These are phyloP conservation scores for Annona squamosa DNA, from an alignment of 164 flowering plant genomes.

Conservation along the genomic window DNA sequence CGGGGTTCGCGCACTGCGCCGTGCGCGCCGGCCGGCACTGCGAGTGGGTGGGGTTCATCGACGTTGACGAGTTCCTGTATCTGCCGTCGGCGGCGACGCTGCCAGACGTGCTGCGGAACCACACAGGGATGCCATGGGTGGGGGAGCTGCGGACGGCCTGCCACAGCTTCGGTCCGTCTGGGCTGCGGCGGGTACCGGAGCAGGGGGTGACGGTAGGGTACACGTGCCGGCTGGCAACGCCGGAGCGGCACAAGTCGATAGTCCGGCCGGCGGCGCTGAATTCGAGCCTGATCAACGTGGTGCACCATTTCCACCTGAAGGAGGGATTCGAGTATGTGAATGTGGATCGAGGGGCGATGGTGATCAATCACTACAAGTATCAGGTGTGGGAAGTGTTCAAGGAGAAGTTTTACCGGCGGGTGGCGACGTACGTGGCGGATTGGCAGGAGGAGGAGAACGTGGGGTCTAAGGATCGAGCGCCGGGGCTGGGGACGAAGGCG, in stretches of 20 bases:
- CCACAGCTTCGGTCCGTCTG: conserved; percentile 83
- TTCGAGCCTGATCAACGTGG: conserved; percentile 56
- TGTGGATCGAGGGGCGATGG: conserved; percentile 28
- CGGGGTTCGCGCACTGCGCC: conserved; percentile 83
- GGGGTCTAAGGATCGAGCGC: conserved; percentile 81
- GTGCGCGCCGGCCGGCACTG: conserved; percentile 46
- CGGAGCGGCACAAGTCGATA: conserved; percentile 83
- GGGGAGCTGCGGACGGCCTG: conserved; percentile 82
- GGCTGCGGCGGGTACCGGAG: conserved; percentile 32
- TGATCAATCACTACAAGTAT: conserved; percentile 81
- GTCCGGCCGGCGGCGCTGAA: conserved; percentile 61
- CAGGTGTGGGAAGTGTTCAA: conserved; percentile 90
- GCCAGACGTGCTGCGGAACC: conserved; percentile 29
- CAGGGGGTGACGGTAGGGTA: conserved; percentile 68
- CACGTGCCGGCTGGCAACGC: conserved; percentile 46
- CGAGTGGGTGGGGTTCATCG: conserved; percentile 79
- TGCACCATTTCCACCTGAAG: conserved; percentile 72
- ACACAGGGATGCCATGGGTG: conserved; percentile 23
- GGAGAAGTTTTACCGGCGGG: conserved; percentile 72
- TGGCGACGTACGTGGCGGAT: conserved; percentile 79
- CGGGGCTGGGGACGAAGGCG: conserved; percentile 74
- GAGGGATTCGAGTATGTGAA: conserved; percentile 31
- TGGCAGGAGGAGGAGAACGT: conserved; percentile 62
- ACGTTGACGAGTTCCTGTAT: conserved; percentile 77
- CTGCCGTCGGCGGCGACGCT: conserved; percentile 25